Evolutionary conservation across 805 yeast species (phyloP).

Genomic region (Starmerella floris): DNA sequence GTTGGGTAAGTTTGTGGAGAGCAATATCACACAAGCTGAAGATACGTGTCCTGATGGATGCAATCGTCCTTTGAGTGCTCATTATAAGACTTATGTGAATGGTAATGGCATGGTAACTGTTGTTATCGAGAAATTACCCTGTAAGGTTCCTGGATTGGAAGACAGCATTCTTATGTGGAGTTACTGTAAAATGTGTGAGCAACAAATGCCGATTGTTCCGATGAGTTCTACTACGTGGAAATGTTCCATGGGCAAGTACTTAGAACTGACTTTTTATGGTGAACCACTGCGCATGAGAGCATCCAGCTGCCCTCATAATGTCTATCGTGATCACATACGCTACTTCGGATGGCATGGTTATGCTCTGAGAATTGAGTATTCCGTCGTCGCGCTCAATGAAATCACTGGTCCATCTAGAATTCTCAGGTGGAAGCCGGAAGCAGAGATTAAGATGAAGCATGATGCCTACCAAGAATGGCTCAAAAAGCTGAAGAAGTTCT

Average conservation of each 20-base stretch:
- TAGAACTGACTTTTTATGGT: conserved; percentile 77
- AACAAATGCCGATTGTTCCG: conserved; percentile 60
- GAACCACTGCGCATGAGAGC: conserved; percentile 41
- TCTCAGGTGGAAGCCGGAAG: conserved; percentile 57
- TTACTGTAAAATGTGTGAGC: conserved; percentile 66
- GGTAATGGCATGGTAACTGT: conserved; percentile 75
- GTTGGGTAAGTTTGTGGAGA: conserved; percentile 78
- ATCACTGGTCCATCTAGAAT: conserved; percentile 63
- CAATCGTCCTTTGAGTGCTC: conserved; percentile 54
- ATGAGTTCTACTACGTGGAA: conserved; percentile 83
- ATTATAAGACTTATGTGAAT: conserved; percentile 77
- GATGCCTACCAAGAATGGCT: conserved; percentile 44
- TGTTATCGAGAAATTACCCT: conserved; percentile 47
- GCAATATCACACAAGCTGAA: conserved; percentile 52
- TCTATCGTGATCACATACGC: conserved; percentile 66
- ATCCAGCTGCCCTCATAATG: conserved; percentile 66
- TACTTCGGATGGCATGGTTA: conserved; percentile 71
- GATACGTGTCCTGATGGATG: conserved; percentile 71
- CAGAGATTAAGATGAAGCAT: conserved; percentile 53
- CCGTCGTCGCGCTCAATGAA: conserved; percentile 62
- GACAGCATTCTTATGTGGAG: conserved; percentile 82
- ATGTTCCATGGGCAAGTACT: conserved; percentile 82
- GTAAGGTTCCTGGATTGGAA: conserved; percentile 45
- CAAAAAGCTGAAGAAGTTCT: conserved; percentile 45
- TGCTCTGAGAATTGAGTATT: conserved; percentile 67